Base-by-base conservation (phyloP, 805 yeast genomes). In the Metschnikowia dekortorum region DNA sequence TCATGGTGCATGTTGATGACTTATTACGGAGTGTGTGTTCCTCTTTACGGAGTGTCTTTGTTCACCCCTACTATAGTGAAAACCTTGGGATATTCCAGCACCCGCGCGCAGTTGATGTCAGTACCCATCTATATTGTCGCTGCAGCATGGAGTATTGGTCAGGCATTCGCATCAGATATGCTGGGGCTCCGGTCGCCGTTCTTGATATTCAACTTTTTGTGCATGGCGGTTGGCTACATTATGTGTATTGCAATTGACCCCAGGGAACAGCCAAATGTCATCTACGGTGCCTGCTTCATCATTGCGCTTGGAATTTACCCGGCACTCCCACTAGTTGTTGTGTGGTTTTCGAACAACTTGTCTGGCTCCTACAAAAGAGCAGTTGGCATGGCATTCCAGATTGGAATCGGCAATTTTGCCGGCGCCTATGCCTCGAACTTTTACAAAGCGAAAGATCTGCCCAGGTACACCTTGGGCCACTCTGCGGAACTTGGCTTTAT, bases 31-130 rank as follows among this genome's bases (percentile, higher is more conserved):
- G 53, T 65, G 26, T 58, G 60, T 50, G 61, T 65, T 31, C 72
- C 75, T 28, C 60, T 67, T 6, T 71, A 71, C 49, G 73, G 68
- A 9, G 53, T 74, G 18, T 68, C 79, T 22, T 66, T 73, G 16
- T 75, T 76, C 50, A 56, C 76, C 32, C 80, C 81, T 8, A 68
- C 79, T 3, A 71, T 76, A 51, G 68, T 76, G 51, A 69, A 60
- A 43, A 67, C 64, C 47, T 63, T 76, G 63, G 81, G 81, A 1
- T 75, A 74, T 58, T 59, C 72, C 40, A 62, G 66, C 29, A 65
- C 70, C 31, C 61, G 57, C 16, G 71, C 79, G 0, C 80, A 76
- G 57, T 65, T 75, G 10, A 52, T 76, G 63, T 68, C 79, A 0
- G 74, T 74, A 18, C 80, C 80, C 8, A 64, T 73, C 30, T 75